These are phyloP conservation scores for Lasiosphaeria miniovina DNA, from an alignment of 495 filamentous ascomycete genomes.

Conservation along the genomic window DNA sequence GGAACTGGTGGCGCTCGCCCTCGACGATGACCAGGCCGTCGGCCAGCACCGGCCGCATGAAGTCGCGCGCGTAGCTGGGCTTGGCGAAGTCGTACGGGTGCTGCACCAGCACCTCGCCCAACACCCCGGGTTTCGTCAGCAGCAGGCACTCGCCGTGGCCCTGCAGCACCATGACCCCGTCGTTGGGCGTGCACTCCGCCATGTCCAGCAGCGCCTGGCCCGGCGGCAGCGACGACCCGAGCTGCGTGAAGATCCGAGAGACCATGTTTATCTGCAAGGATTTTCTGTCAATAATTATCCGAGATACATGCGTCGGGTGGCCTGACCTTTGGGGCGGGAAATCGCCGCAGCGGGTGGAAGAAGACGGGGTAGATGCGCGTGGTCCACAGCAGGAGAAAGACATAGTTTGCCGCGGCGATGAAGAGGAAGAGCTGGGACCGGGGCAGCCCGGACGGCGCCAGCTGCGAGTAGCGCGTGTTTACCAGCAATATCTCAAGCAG, in stretches of 20 bases:
- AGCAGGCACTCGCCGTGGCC: slow-evolving; percentile 61
- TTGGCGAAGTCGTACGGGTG: slow-evolving; percentile 78
- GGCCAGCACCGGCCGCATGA: slow-evolving; percentile 64
- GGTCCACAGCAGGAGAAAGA: slow-evolving; percentile 7
- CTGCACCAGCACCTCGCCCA: slow-evolving; percentile 61
- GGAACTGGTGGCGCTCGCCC: slow-evolving; percentile 76
- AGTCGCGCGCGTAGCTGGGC: slow-evolving; percentile 51
- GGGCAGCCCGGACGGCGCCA: neutral
- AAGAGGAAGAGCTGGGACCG: neutral
- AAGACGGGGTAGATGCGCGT: slow-evolving; percentile 5
- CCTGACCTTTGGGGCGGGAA: slow-evolving; percentile 13
- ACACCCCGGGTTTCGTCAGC: slow-evolving; percentile 57
- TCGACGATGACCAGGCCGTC: slow-evolving; percentile 75
- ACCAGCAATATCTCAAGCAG: slow-evolving; percentile 4
- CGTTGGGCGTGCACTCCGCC: slow-evolving; percentile 58
- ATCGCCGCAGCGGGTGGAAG: slow-evolving; percentile 10
- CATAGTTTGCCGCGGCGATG: slow-evolving; percentile 5
- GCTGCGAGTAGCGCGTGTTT: neutral
- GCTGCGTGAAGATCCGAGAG: neutral
- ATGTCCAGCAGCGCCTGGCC: slow-evolving; percentile 40
- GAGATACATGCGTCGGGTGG: neutral
- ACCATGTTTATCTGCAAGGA: neutral
- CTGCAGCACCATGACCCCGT: slow-evolving; percentile 72
- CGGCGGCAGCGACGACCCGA: slow-evolving; percentile 21
- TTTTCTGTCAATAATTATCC: neutral